Evolutionary conservation across 2,329 filamentous ascomycete genomes (phyloP), one percentile per base, ranked within the genome.

Genomic region (Phaeosphaeriaceae sp.): DNA sequence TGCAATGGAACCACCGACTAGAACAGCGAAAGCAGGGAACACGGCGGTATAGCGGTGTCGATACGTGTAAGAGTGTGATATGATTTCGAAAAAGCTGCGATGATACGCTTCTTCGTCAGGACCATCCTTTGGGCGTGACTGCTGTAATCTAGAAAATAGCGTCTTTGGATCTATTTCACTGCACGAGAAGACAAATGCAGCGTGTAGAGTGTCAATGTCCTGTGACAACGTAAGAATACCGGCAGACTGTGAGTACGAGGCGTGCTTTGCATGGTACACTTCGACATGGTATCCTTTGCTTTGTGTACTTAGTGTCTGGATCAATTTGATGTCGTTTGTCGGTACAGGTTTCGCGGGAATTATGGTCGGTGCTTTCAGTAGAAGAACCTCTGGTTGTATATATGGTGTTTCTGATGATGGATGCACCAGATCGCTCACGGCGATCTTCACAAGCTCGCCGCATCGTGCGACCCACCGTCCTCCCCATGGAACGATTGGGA

Each of bases 401-500:
- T 47, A 48, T 15, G 52, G 52, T 3, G 4, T n/a, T 17, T 32
- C 43, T 7, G 53, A 55, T 0, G 19, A 17, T 15, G 53, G 19
- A 5, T 19, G 2, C 1, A 55, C 46, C 19, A 55, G 17, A 19
- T 26, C 35, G 10, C 44, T 21, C n/a, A 55, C 53, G 15, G 53
- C 3, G 10, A 55, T 55, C 15, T 19, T 15, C 1, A 55, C 47
- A 8, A 49, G 32, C 15, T 55, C 53, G 11, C 53, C 47, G 19
- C 13, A 22, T 0, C 53, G 53, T 24, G 53, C 46, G 8, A 42
- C 3, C 46, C 47, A 55, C 19, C 32, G 19, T 21, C 19, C 17
- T 13, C 15, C 46, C 53, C 53, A 55, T 17, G 1, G 17, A 5
- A 49, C 21, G 15, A 55, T 49, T 11, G 44, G 53, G 40, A 55